phyloP scores from a whole-genome alignment of 1,284 basidiomycete genomes.

The Gymnopus androsaceus region DNA sequence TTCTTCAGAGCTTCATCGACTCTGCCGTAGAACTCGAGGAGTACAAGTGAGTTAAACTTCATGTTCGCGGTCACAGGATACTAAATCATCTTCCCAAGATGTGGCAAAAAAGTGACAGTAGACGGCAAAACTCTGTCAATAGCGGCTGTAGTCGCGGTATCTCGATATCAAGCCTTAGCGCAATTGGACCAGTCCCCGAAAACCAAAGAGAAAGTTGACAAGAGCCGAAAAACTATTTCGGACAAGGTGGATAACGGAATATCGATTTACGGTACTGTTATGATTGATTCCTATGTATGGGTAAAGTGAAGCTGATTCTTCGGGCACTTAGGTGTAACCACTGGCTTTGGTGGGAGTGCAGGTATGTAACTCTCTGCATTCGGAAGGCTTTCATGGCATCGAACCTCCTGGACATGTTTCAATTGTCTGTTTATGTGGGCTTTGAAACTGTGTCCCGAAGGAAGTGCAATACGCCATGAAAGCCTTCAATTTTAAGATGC shows the following conservation, averaged over 20 bases:
- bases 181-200: constrained; percentile 51
- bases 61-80: background rate
- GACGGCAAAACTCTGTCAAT: constrained; percentile 74
- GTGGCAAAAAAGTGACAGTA: constrained; percentile 61
- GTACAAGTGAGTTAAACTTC: constrained; percentile 47
- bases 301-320: background rate
- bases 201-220: constrained; percentile 52
- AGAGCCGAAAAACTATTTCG: constrained; percentile 62
- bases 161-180: constrained; percentile 61
- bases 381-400: no score
- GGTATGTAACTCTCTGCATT: no score
- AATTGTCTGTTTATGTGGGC: no score
- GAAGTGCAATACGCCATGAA: no score
- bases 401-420: no score
- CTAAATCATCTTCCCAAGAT: constrained; percentile 35
- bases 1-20: constrained; percentile 47
- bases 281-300: background rate
- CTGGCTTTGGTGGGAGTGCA: constrained; percentile 79
- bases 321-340: constrained; percentile 51
- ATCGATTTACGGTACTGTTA: constrained; percentile 65
- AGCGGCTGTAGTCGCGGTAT: constrained; percentile 70
- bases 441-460: no score
- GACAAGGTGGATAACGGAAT: constrained; percentile 67
- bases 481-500: no score
- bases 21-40: constrained; percentile 53